phyloP scores from a whole-genome alignment of 2,329 filamentous ascomycete genomes.

The Chaetomium sp. region DNA sequence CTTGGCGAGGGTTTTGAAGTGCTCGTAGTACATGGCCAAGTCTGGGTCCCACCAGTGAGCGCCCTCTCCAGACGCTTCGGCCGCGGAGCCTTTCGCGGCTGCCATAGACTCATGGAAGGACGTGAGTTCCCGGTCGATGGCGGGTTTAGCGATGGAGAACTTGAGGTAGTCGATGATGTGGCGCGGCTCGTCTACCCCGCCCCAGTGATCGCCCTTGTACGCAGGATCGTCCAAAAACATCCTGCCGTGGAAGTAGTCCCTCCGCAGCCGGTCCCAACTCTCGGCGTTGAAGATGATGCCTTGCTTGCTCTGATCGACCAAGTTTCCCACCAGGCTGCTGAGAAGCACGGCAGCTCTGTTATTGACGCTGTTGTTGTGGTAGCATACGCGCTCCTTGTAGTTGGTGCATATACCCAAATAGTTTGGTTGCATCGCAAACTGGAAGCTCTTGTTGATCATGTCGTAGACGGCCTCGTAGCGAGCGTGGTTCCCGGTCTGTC shows the following conservation, averaged over 20 bases:
- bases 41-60: conserved; percentile 44
- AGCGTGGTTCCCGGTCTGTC: conserved; percentile 8
- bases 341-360: conserved; percentile 50
- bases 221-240: conserved; percentile 42
- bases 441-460: conserved; percentile 57
- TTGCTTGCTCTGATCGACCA: conserved; percentile 63
- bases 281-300: conserved; percentile 51
- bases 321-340: conserved; percentile 53
- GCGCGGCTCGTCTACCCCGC: conserved; percentile 30
- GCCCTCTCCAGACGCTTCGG: conserved; percentile 11
- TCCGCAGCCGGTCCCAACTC: conserved; percentile 46
- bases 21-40: conserved; percentile 40
- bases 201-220: conserved; percentile 48
- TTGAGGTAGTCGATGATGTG: conserved; percentile 67
- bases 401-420: conserved; percentile 66
- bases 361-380: conserved; percentile 56
- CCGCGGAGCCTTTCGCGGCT: neutral
- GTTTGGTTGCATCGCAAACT: conserved; percentile 58
- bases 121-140: conserved; percentile 44
- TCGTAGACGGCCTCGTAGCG: conserved; percentile 40
- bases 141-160: conserved; percentile 52
- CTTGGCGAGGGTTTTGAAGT: conserved; percentile 40
- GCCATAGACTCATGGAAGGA: conserved; percentile 39
- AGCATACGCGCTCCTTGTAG: conserved; percentile 65
- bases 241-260: conserved; percentile 33